A percentile compares a stretch with the other conserved stretches of the same genome.
Evolutionary conservation across 805 yeast genomes (phyloP).

Genomic region (Candida rishiriensis): DNA sequence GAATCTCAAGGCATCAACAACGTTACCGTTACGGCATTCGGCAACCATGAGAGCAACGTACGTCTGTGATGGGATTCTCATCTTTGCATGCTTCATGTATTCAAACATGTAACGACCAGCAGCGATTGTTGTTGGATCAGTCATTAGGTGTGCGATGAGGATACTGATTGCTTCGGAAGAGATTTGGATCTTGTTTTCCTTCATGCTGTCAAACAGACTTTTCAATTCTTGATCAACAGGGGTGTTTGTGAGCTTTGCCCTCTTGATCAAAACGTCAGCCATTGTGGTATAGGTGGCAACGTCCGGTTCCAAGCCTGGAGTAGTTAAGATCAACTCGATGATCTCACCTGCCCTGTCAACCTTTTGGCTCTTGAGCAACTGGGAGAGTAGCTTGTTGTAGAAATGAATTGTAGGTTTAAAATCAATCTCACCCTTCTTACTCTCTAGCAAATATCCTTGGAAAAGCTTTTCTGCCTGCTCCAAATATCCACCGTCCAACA

Average conservation of each 20-base stretch:
- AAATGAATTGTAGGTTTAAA: slow-evolving; percentile 43
- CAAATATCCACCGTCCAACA: slow-evolving; percentile 36
- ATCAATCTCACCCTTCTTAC: slow-evolving; percentile 21
- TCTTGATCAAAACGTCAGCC: slow-evolving; percentile 50
- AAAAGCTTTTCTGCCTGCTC: slow-evolving; percentile 35
- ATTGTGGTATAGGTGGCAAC: slow-evolving; percentile 59
- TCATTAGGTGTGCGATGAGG: slow-evolving; percentile 49
- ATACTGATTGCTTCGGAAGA: slow-evolving; percentile 47
- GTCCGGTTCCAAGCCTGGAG: slow-evolving; percentile 45
- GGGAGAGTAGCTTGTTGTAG: slow-evolving; percentile 47
- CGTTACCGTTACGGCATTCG: slow-evolving; percentile 41
- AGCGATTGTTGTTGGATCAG: slow-evolving; percentile 39
- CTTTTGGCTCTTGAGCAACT: slow-evolving; percentile 37
- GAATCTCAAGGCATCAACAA: slow-evolving; percentile 37
- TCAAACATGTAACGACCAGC: slow-evolving; percentile 51
- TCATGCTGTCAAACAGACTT: slow-evolving; percentile 29
- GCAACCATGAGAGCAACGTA: slow-evolving; percentile 44
- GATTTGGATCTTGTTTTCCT: slow-evolving; percentile 29
- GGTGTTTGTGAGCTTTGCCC: slow-evolving; percentile 38
- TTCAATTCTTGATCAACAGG: slow-evolving; percentile 32
- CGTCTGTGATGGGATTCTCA: slow-evolving; percentile 32
- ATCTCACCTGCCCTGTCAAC: slow-evolving; percentile 44
- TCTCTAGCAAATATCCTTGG: slow-evolving; percentile 23
- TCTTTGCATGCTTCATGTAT: slow-evolving; percentile 31
- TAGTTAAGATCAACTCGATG: slow-evolving; percentile 36